A percentile compares a stretch with the other conserved stretches of the same genome.
phyloP scores from a whole-genome alignment of 208 protist species.

The Crithidia acanthocephali region DNA sequence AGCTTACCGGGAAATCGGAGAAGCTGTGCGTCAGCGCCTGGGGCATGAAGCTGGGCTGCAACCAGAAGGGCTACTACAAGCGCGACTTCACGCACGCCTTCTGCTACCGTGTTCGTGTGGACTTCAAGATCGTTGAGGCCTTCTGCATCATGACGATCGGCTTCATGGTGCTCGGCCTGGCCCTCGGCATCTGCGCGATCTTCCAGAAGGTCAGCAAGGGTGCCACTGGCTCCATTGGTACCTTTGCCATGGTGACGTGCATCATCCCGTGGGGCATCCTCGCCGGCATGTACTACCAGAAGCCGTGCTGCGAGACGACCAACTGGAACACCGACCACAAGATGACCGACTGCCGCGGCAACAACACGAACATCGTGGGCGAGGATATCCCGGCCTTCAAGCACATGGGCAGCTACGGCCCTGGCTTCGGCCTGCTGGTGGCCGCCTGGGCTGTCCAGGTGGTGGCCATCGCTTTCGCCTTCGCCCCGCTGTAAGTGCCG shows the following conservation, averaged over 20 bases:
- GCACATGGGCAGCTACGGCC: constrained; percentile 45
- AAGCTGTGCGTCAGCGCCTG: constrained; percentile 58
- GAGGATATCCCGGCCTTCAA: constrained; percentile 44
- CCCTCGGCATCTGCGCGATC: constrained; percentile 29
- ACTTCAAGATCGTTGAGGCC: constrained; percentile 56
- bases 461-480: constrained; percentile 41
- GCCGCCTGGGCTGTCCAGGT: constrained; percentile 53
- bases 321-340: constrained; percentile 28
- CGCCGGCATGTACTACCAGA: constrained; percentile 53
- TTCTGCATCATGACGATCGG: constrained; percentile 70
- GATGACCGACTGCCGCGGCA: constrained; percentile 24
- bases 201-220: constrained; percentile 37
- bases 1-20: constrained; percentile 4
- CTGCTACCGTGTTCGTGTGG: constrained; percentile 49
- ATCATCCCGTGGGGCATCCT: constrained; percentile 54
- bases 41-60: constrained; percentile 59
- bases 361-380: constrained; percentile 20
- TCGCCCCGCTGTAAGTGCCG: constrained; percentile 32
- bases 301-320: constrained; percentile 45
- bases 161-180: constrained; percentile 43
- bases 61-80: constrained; percentile 39
- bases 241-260: constrained; percentile 33
- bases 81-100: constrained; percentile 47
- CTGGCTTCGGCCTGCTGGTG: constrained; percentile 50
- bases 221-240: constrained; percentile 32